Conservation (phyloP, 495 filamentous ascomycete genomes). For the Xylaria flabelliformis region DNA sequence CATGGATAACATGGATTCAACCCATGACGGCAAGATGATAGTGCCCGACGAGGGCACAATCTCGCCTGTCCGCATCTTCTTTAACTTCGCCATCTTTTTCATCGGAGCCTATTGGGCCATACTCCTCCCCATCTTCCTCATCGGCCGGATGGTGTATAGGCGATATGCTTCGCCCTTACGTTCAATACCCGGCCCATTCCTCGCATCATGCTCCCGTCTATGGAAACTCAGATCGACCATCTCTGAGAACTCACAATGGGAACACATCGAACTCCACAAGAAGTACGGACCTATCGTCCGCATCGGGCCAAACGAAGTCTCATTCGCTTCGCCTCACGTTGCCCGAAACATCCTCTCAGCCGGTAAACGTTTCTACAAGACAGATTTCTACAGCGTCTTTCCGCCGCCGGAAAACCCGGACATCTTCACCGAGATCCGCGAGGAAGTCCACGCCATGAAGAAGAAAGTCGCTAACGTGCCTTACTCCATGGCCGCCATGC, state of each 20-base stretch:
- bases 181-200: conserved; percentile 56
- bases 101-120: conserved; percentile 46
- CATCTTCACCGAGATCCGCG: conserved; percentile 62
- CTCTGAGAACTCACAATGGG: conserved; percentile 48
- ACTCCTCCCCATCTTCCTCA: conserved; percentile 41
- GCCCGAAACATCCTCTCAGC: conserved; percentile 55
- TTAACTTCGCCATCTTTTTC: conserved; percentile 37
- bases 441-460: conserved; percentile 61
- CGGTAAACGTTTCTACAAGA: conserved; percentile 63
- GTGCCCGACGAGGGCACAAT: conserved; percentile 37
- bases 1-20: conserved; percentile 18
- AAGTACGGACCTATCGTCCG: conserved; percentile 64
- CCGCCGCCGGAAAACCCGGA: conserved; percentile 64
- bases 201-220: conserved; percentile 54
- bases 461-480: conserved; percentile 62
- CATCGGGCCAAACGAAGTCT: conserved; percentile 62
- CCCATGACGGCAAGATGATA: conserved; percentile 31
- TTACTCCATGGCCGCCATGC: conserved; percentile 62
- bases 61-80: conserved; percentile 38
- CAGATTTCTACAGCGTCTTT: conserved; percentile 61
- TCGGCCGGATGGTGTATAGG: conserved; percentile 43
- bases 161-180: conserved; percentile 55
- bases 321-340: conserved; percentile 57
- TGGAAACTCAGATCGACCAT: conserved; percentile 52
- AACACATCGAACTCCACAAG: conserved; percentile 55